Conservation (phyloP, 139 green algal genomes). For the Desmodesmus armatus region DNA sequence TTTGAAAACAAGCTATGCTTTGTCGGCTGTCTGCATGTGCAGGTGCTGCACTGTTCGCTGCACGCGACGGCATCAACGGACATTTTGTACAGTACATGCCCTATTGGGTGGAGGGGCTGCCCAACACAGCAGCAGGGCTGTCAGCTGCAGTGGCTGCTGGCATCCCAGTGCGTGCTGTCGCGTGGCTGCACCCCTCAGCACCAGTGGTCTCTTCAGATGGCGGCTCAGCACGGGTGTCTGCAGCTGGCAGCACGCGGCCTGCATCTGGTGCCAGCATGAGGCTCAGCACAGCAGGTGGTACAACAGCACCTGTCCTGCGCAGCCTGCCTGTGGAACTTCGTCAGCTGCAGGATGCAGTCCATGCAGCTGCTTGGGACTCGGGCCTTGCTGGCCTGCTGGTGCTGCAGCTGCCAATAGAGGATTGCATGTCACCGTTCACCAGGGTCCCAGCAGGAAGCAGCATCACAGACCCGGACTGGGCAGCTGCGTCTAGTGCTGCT, state of each 20-base stretch:
- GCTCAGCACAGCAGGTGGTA: not conserved
- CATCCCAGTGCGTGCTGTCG: conserved; percentile 47
- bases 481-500: conserved; percentile 29
- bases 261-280: not conserved
- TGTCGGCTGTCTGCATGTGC: conserved; percentile 1
- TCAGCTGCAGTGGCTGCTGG: conserved; percentile 41
- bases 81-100: conserved; percentile 53
- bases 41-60: not conserved
- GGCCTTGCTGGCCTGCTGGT: conserved; percentile 9
- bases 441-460: not conserved
- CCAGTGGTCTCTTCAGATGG: not conserved
- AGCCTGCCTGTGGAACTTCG: conserved; percentile 16
- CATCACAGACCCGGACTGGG: conserved; percentile 25
- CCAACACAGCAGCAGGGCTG: conserved; percentile 17
- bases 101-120: conserved; percentile 60
- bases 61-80: conserved; percentile 13
- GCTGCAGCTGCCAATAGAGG: not conserved
- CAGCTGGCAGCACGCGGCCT: not conserved
- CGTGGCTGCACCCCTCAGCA: conserved; percentile 20
- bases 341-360: not conserved
- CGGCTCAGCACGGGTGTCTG: not conserved
- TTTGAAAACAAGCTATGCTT: not conserved
- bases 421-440: not conserved
- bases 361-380: conserved; percentile 14
- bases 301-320: not conserved